A percentile compares a stretch with the other conserved stretches of the same genome.
Evolutionary conservation across 2,329 filamentous ascomycete species (phyloP).

Genomic region (Penicillium sp.): DNA sequence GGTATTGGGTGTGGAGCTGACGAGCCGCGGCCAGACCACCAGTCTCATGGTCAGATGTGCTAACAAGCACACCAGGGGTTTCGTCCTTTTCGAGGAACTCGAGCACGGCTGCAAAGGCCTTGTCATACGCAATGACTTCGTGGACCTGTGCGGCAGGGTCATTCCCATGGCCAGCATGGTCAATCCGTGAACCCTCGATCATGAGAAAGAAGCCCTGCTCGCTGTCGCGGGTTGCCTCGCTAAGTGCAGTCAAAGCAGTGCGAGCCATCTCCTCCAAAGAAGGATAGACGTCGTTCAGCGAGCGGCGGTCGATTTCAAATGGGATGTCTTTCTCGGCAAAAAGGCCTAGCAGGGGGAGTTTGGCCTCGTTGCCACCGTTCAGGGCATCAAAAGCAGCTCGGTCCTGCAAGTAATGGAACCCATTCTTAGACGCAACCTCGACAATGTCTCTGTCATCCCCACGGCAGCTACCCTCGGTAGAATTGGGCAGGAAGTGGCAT

Average conservation of each 20-base stretch:
- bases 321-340: slow-evolving; percentile 83
- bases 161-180: slow-evolving; percentile 88
- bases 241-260: slow-evolving; percentile 76
- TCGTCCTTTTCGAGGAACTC: slow-evolving; percentile 79
- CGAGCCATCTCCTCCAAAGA: slow-evolving; percentile 88
- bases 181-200: slow-evolving; percentile 96
- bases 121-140: slow-evolving; percentile 95
- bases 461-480: slow-evolving; percentile 77
- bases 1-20: slow-evolving; percentile 56
- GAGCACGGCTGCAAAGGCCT: slow-evolving; percentile 76
- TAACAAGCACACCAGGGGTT: slow-evolving; percentile 74
- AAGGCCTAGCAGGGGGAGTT: slow-evolving; percentile 82
- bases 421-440: slow-evolving; percentile 70
- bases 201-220: slow-evolving; percentile 97
- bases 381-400: slow-evolving; percentile 76
- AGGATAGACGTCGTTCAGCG: slow-evolving; percentile 77
- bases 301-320: slow-evolving; percentile 87
- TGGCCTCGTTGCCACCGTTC: slow-evolving; percentile 63
- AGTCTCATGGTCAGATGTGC: slow-evolving; percentile 95
- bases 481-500: slow-evolving; percentile 89
- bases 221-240: slow-evolving; percentile 75
- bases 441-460: slow-evolving; percentile 75
- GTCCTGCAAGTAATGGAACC: slow-evolving; percentile 76
- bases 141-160: slow-evolving; percentile 82
- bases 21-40: slow-evolving; percentile 82